These are phyloP conservation scores for Hamigera avellanea DNA, from an alignment of 495 filamentous ascomycete species.

Conservation along the genomic window DNA sequence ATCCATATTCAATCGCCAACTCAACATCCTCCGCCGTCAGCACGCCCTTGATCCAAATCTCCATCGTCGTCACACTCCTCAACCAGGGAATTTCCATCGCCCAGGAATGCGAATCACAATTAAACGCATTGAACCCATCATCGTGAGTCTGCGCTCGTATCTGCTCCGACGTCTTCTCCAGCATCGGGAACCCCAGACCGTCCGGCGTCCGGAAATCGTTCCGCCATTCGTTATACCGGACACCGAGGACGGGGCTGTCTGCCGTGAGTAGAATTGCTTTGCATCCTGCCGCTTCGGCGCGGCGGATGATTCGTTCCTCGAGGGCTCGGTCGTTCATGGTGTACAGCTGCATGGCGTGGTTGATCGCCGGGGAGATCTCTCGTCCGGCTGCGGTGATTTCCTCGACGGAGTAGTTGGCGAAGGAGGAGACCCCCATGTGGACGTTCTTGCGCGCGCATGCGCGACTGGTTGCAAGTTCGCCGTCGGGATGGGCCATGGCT, in stretches of 20 bases:
- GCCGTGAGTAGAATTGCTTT: constrained; percentile 92
- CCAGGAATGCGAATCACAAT: constrained; percentile 37
- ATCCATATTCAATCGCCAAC: constrained; percentile 58
- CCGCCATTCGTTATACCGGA: constrained; percentile 34
- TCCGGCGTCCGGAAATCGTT: constrained; percentile 32
- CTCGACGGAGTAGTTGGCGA: constrained; percentile 38
- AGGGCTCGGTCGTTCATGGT: constrained; percentile 83
- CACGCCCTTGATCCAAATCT: constrained; percentile 88
- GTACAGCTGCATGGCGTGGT: constrained; percentile 88
- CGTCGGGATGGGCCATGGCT: constrained; percentile 75
- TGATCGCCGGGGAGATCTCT: constrained; percentile 34
- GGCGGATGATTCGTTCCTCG: constrained; percentile 72
- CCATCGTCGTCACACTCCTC: constrained; percentile 71
- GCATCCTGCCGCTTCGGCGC: constrained; percentile 80
- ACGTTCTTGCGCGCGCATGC: constrained; percentile 68
- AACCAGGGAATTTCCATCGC: constrained; percentile 79
- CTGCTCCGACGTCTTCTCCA: not conserved
- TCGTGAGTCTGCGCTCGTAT: constrained; percentile 18
- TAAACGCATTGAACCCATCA: constrained; percentile 14
- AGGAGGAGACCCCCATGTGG: constrained; percentile 44
- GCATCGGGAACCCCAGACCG: constrained; percentile 18
- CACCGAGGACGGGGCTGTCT: constrained; percentile 76
- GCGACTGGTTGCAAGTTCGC: constrained; percentile 68
- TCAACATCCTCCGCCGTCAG: constrained; percentile 70
- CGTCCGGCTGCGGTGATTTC: constrained; percentile 33